A percentile compares a stretch with the other conserved stretches of the same genome.
These are phyloP conservation scores for Endocalyx cinctus DNA, from an alignment of 2,329 filamentous ascomycete genomes.

Conservation along the genomic window DNA sequence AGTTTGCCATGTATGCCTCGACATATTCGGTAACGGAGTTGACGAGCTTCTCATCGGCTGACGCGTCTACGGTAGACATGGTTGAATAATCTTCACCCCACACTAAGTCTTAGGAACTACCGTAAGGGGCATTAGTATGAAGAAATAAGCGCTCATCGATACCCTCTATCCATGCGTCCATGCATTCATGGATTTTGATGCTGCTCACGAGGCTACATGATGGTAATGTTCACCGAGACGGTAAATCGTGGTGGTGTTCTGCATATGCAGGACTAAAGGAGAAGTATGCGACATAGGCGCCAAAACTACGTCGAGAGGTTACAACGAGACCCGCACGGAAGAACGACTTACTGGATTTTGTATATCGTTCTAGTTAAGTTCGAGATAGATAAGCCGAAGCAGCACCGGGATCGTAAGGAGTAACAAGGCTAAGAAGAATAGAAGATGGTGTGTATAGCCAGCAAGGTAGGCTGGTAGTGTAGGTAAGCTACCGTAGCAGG, in stretches of 20 bases:
- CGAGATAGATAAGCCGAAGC: too few species aligned
- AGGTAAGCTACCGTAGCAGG: too few species aligned
- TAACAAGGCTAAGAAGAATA: too few species aligned
- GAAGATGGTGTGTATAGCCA: too few species aligned
- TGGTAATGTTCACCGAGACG: too few species aligned
- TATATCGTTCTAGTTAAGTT: too few species aligned
- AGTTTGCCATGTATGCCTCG: slow-evolving; percentile 66
- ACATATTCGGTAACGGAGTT: slow-evolving; percentile 58
- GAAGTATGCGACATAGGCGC: slow-evolving; percentile 13
- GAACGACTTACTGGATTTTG: slow-evolving; percentile 8
- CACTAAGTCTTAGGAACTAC: slow-evolving; percentile 10
- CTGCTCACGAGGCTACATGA: slow-evolving; percentile 15
- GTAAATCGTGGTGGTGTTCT: slow-evolving; percentile 3
- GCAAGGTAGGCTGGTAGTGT: too few species aligned
- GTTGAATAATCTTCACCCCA: too few species aligned
- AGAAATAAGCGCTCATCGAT: slow-evolving; percentile 20
- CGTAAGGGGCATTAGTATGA: slow-evolving; percentile 19
- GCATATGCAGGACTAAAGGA: not conserved
- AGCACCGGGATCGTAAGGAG: too few species aligned
- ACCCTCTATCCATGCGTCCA: slow-evolving; percentile 14
- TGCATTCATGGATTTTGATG: too few species aligned
- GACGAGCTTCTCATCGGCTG: slow-evolving; percentile 40
- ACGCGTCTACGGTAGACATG: slow-evolving; percentile 19
- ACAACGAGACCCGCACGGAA: slow-evolving; percentile 14
- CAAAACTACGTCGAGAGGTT: slow-evolving; percentile 8